phyloP scores from a whole-genome alignment of 2,329 filamentous ascomycete genomes.

The Mollisia scopiformis region DNA sequence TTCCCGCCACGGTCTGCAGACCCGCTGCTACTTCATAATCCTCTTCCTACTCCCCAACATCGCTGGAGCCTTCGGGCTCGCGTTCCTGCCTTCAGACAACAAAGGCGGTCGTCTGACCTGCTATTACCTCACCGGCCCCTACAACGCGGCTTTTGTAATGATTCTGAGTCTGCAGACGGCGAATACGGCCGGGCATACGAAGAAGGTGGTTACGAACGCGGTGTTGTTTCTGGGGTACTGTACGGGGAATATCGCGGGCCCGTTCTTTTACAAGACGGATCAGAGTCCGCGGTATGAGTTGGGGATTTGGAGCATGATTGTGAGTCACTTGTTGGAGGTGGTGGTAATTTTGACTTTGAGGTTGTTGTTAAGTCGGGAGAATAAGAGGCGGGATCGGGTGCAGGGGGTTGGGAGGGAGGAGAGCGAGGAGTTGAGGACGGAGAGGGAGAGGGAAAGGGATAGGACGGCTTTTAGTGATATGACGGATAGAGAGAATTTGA shows the following conservation, averaged over 20 bases:
- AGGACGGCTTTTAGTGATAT: slow-evolving; percentile 33
- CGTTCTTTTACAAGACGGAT: slow-evolving; percentile 23
- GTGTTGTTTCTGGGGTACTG: slow-evolving; percentile 49
- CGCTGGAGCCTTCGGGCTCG: slow-evolving; percentile 54
- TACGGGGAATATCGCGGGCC: slow-evolving; percentile 53
- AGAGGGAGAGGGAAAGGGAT: slow-evolving; percentile 35
- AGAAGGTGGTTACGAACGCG: slow-evolving; percentile 49
- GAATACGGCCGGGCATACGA: slow-evolving; percentile 60
- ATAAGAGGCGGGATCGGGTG: slow-evolving; percentile 38
- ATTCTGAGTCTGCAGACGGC: slow-evolving; percentile 50
- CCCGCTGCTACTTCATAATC: slow-evolving; percentile 60
- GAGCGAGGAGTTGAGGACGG: not conserved
- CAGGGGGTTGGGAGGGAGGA: slow-evolving; percentile 11
- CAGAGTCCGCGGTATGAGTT: slow-evolving; percentile 18
- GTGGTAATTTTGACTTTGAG: slow-evolving; percentile 43
- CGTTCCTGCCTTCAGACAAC: slow-evolving; percentile 47
- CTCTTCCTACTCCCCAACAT: slow-evolving; percentile 57
- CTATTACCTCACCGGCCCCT: slow-evolving; percentile 44
- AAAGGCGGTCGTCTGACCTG: slow-evolving; percentile 51
- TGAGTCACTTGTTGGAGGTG: slow-evolving; percentile 44
- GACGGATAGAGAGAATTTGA: slow-evolving; percentile 28
- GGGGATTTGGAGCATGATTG: slow-evolving; percentile 44
- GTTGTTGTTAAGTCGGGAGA: slow-evolving; percentile 44
- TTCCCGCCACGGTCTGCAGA: slow-evolving; percentile 40
- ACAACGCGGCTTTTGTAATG: slow-evolving; percentile 21